Conservation (phyloP, 164 flowering plant genomes). For the Macadamia integrifolia region DNA sequence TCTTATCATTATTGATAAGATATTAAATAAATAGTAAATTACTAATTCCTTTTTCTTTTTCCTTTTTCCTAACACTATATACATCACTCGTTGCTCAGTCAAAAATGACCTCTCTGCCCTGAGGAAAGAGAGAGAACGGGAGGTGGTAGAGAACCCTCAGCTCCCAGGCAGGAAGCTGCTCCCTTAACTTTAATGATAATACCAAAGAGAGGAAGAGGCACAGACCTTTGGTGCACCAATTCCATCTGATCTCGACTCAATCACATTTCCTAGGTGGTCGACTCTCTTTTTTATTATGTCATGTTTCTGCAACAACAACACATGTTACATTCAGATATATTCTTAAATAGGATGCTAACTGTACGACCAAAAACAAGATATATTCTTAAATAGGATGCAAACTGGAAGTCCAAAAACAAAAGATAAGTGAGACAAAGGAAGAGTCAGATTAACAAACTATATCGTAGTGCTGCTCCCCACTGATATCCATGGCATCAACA, state of each 20-base stretch:
- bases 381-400: not conserved
- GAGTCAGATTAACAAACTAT: constrained; percentile 36
- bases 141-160: too few relatives aligned
- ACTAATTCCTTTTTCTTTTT: too few relatives aligned
- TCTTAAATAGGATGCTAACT: not conserved
- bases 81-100: too few relatives aligned
- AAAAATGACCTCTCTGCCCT: too few relatives aligned
- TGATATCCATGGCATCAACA: constrained; percentile 78
- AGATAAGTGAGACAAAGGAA: not conserved
- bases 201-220: constrained; percentile 7
- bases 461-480: constrained; percentile 79
- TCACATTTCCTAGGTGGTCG: constrained; percentile 63
- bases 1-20: too few relatives aligned
- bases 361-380: not conserved
- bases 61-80: too few relatives aligned
- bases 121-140: too few relatives aligned
- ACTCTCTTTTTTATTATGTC: constrained; percentile 75
- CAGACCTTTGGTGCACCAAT: constrained; percentile 81
- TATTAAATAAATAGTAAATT: too few relatives aligned
- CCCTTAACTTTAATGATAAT: not conserved
- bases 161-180: too few relatives aligned
- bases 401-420: not conserved
- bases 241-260: constrained; percentile 62
- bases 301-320: constrained; percentile 51
- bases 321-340: not conserved